Percentiles rank a stretch among this genome's conserved stretches.
Conservation (phyloP, 495 filamentous ascomycete species). For the Aspergillus biplanus region DNA sequence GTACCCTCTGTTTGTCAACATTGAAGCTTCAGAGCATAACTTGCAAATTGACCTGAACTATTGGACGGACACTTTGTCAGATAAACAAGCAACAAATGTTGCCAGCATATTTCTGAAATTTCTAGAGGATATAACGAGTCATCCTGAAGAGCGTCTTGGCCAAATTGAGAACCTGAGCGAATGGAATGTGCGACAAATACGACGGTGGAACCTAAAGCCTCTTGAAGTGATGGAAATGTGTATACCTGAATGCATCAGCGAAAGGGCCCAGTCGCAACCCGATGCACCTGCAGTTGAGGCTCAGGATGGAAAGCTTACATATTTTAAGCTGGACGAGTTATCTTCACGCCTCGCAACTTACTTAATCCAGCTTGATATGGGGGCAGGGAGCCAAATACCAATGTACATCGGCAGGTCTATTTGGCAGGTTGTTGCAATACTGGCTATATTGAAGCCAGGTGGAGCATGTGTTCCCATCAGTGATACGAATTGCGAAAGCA, state of each 20-base stretch:
- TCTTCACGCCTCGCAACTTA: slow-evolving; percentile 51
- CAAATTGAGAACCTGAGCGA: slow-evolving; percentile 44
- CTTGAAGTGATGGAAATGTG: slow-evolving; percentile 41
- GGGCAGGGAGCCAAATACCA: slow-evolving; percentile 40
- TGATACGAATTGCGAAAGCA: slow-evolving; percentile 24
- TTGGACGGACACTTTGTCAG: slow-evolving; percentile 56
- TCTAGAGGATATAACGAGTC: slow-evolving; percentile 45
- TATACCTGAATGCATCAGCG: slow-evolving; percentile 47
- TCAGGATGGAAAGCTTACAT: slow-evolving; percentile 56
- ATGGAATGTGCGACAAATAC: slow-evolving; percentile 41
- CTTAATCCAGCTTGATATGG: slow-evolving; percentile 43
- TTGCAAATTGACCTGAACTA: slow-evolving; percentile 58
- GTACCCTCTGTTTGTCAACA: slow-evolving; percentile 57
- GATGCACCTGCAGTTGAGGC: slow-evolving; percentile 44
- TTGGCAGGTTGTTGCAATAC: slow-evolving; percentile 43
- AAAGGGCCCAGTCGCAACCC: slow-evolving; percentile 41
- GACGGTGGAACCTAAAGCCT: slow-evolving; percentile 48
- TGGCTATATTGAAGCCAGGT: slow-evolving; percentile 50
- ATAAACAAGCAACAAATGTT: slow-evolving; percentile 55
- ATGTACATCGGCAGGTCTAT: slow-evolving; percentile 45
- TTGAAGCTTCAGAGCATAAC: slow-evolving; percentile 51
- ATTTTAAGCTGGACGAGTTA: slow-evolving; percentile 51
- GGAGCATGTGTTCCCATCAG: slow-evolving; percentile 48
- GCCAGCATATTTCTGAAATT: slow-evolving; percentile 51
- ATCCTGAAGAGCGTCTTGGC: slow-evolving; percentile 35